Base-by-base conservation (phyloP, 1,139 yeast genomes). In the Nakaseomyces bracarensis region DNA sequence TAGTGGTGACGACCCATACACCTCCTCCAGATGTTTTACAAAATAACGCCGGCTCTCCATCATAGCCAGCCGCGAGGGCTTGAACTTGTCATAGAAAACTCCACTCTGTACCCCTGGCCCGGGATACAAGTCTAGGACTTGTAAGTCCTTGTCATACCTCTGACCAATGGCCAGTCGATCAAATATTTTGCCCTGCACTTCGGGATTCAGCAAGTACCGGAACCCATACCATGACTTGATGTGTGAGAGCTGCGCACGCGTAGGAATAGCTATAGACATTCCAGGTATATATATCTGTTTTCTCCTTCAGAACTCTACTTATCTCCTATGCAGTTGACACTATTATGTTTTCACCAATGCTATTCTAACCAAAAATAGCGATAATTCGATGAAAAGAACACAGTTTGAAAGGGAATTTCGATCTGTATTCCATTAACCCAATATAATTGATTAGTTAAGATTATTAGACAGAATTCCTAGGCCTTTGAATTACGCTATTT, bases 111-210 rank as follows among this genome's bases (percentile, higher is more conserved):
- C 54, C 3, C 82, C 82, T 36, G 65, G 66, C 1, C 77, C 75
- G 0, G 86, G 71, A 54, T 79, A 80, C 13, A 77, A 69, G 52
- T 85, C 95, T 5, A 85, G 55, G 3, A 85, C 72, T 43, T 81
- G 77, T 14, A 79, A 64, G 15, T 64, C 54, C 41, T 66, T 53
- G 3, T 71, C 66, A 50, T 77, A 79, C 31, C 65, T 63, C 3
- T 58, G 44, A 19, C 49, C 43, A 8, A 60, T 39, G 28, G 59
- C 60, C 42, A 78, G 60, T 36, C 52, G 57, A 28, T 53, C 49
- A n/a, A 51, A 49, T 16, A 57, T 56, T 33, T 43, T 42, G 10
- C 48, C 46, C 35, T 49, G 47, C 14, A 51, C 40, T 3, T 25
- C 36, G 2, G 57, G 56, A 36, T 53, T 49, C 28, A 50, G 34